A percentile compares a stretch with the other conserved stretches of the same genome.
phyloP scores from a whole-genome alignment of 73 alveolate species.

The Halteria grandinella region DNA sequence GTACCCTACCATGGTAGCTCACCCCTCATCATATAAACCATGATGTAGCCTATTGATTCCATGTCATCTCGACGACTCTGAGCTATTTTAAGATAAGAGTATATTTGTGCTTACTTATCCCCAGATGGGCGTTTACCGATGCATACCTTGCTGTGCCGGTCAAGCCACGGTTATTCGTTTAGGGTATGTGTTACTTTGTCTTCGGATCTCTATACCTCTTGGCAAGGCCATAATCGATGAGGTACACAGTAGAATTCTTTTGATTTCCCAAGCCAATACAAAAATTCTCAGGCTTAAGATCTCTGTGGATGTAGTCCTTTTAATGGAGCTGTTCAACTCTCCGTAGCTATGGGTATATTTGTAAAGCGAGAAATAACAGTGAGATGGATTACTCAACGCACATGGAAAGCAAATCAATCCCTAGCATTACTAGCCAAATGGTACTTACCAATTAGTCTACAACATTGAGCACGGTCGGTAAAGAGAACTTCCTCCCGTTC shows the following conservation, averaged over 20 bases:
- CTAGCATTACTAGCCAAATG: background rate
- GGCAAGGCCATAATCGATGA: slow-evolving; percentile 75
- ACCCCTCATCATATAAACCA: slow-evolving; percentile 88
- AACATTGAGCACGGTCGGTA: slow-evolving; percentile 83
- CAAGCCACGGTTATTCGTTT: slow-evolving; percentile 58
- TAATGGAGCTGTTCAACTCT: slow-evolving; percentile 67
- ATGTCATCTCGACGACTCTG: slow-evolving; percentile 95
- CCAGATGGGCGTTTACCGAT: slow-evolving; percentile 88
- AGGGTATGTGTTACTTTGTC: slow-evolving; percentile 57
- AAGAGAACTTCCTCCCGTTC: slow-evolving; percentile 84
- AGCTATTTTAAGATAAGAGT: slow-evolving; percentile 33
- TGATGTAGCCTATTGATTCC: slow-evolving; percentile 88
- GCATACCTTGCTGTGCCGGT: slow-evolving; percentile 97
- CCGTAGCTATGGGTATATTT: background rate
- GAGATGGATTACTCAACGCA: background rate
- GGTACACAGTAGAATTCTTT: slow-evolving; percentile 4
- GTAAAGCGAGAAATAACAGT: background rate
- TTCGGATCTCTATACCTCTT: slow-evolving; percentile 64
- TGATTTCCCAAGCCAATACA: slow-evolving; percentile 69
- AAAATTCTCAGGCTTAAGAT: slow-evolving; percentile 90
- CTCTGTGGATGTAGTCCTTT: slow-evolving; percentile 82
- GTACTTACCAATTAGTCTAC: slow-evolving; percentile 74
- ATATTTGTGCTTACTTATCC: slow-evolving; percentile 50
- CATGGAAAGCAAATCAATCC: background rate
- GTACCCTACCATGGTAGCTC: slow-evolving; percentile 95